Conservation (phyloP, 2,329 filamentous ascomycete genomes). For the Aspergillus awamori region DNA sequence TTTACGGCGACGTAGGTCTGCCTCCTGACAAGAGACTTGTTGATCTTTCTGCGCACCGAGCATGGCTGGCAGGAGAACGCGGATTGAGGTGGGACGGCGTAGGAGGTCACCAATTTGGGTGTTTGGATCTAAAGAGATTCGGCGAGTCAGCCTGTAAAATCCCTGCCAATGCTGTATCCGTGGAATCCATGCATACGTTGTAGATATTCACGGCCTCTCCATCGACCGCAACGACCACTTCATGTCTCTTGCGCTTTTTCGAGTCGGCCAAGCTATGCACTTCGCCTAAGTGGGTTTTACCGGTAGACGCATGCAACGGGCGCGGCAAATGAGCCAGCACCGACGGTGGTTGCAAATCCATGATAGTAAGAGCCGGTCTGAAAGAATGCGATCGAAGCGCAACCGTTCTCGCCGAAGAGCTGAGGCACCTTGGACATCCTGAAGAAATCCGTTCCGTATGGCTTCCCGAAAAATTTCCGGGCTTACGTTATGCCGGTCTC, state of each 20-base stretch:
- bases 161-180: too few relatives aligned
- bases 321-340: constrained; percentile 51
- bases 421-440: background rate
- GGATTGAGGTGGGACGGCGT: constrained; percentile 63
- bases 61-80: constrained; percentile 60
- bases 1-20: constrained; percentile 60
- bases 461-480: constrained; percentile 43
- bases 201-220: constrained; percentile 66
- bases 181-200: constrained; percentile 51
- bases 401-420: constrained; percentile 19
- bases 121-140: constrained; percentile 56
- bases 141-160: constrained; percentile 10
- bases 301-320: constrained; percentile 44
- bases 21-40: constrained; percentile 50
- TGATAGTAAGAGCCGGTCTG: constrained; percentile 22
- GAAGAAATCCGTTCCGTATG: constrained; percentile 25
- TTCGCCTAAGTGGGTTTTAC: constrained; percentile 46
- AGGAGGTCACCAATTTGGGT: constrained; percentile 62
- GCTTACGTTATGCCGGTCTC: constrained; percentile 30
- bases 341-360: constrained; percentile 50
- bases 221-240: constrained; percentile 62
- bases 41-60: constrained; percentile 58
- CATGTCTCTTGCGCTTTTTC: constrained; percentile 64
- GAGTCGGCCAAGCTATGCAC: constrained; percentile 58
- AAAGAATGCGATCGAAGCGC: constrained; percentile 7